Conservation (phyloP, 192 early-diverging fungal species). For the Spizellomyces punctatus region DNA sequence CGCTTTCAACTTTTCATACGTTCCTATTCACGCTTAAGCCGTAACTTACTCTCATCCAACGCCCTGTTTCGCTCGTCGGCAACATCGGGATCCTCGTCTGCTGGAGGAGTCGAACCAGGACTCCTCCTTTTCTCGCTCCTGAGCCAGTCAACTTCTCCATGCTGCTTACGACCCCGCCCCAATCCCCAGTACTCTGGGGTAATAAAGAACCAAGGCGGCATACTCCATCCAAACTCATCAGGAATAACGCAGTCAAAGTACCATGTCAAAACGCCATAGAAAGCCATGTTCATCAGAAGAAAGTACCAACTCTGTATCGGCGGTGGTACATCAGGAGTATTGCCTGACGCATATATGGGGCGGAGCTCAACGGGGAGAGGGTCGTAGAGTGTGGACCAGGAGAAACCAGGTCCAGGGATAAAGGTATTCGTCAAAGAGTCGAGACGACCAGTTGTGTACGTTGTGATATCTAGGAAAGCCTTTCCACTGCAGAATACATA, state of each 20-base stretch:
- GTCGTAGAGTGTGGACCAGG: conserved; percentile 27
- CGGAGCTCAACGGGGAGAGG: conserved; percentile 12
- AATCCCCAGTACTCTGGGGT: conserved; percentile 67
- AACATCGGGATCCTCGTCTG: conserved; percentile 60
- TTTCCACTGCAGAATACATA: conserved; percentile 34
- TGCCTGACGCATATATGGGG: conserved; percentile 49
- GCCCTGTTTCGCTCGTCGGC: conserved; percentile 40
- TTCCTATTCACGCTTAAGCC: not conserved
- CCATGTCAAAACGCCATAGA: conserved; percentile 64
- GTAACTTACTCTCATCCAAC: conserved; percentile 37
- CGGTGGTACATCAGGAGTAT: conserved; percentile 55
- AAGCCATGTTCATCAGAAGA: conserved; percentile 64
- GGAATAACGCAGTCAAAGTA: conserved; percentile 80
- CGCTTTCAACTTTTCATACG: not conserved
- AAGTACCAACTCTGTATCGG: conserved; percentile 67
- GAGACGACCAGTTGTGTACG: conserved; percentile 51
- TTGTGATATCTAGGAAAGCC: conserved; percentile 74
- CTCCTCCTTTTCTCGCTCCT: conserved; percentile 10
- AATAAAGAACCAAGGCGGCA: conserved; percentile 65
- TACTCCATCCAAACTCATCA: conserved; percentile 70
- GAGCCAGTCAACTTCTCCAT: conserved; percentile 45
- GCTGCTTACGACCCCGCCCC: conserved; percentile 23
- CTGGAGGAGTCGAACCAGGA: not conserved
- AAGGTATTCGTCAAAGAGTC: conserved; percentile 59
- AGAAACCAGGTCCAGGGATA: conserved; percentile 72